phyloP scores from a whole-genome alignment of 2,329 filamentous ascomycete species.

The Clonostachys chloroleuca region DNA sequence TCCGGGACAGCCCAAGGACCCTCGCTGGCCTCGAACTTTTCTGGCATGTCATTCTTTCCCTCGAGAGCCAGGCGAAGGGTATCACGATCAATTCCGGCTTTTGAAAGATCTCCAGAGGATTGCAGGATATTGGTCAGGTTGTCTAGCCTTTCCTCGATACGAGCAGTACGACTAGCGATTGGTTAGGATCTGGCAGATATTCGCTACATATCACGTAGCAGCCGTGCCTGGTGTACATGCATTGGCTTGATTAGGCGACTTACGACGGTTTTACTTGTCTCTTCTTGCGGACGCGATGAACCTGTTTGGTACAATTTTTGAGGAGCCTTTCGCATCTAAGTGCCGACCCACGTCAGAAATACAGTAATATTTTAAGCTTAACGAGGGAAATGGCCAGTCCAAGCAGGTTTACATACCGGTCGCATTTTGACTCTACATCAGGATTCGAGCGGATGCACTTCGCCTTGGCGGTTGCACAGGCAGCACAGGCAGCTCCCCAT shows the following conservation, averaged over 20 bases:
- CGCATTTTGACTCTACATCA: slow-evolving; percentile 32
- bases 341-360: neutral
- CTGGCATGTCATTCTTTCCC: neutral
- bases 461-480: slow-evolving; percentile 43
- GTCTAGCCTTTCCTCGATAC: slow-evolving; percentile 44
- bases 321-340: slow-evolving; percentile 40
- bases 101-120: slow-evolving; percentile 29
- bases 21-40: neutral
- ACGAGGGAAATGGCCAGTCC: neutral
- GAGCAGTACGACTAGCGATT: slow-evolving; percentile 34
- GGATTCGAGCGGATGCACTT: slow-evolving; percentile 40
- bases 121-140: slow-evolving; percentile 42
- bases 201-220: no score
- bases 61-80: neutral
- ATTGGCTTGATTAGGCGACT: slow-evolving; percentile 13
- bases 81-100: slow-evolving; percentile 1
- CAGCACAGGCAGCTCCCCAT: slow-evolving; percentile 45
- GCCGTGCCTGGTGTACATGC: no score
- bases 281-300: slow-evolving; percentile 47
- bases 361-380: neutral
- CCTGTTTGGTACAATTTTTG: slow-evolving; percentile 40
- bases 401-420: slow-evolving; percentile 24
- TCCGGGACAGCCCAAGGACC: slow-evolving; percentile 24
- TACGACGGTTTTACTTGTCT: slow-evolving; percentile 44
- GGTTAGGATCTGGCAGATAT: neutral